Evolutionary conservation across 345 rosid species (phyloP).

Genomic region (Arabidopsis arenosa): DNA sequence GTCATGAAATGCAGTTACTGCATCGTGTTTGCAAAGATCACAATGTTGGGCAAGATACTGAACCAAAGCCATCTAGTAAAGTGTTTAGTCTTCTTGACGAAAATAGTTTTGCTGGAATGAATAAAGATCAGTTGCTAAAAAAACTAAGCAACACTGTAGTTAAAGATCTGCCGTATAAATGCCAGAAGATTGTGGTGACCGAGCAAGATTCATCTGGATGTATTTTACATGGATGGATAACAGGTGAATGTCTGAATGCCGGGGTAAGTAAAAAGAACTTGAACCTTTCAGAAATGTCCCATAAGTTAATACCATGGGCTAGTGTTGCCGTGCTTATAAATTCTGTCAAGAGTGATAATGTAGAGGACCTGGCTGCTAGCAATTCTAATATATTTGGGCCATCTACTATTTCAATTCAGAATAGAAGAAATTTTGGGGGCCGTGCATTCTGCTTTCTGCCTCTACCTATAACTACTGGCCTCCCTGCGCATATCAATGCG

Average conservation of each 20-base stretch:
- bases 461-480: conserved; percentile 83
- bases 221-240: conserved; percentile 85
- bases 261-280: conserved; percentile 49
- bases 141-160: conserved; percentile 65
- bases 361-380: conserved; percentile 37
- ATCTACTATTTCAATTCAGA: conserved; percentile 53
- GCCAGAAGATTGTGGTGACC: conserved; percentile 78
- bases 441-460: conserved; percentile 98
- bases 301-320: conserved; percentile 90
- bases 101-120: conserved; percentile 67
- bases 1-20: conserved; percentile 76
- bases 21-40: conserved; percentile 71
- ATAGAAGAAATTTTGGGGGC: conserved; percentile 69
- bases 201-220: conserved; percentile 68
- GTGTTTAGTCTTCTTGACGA: conserved; percentile 65
- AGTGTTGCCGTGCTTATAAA: conserved; percentile 87
- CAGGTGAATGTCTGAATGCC: conserved; percentile 78
- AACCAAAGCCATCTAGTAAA: conserved; percentile 54
- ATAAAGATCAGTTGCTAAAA: conserved; percentile 72
- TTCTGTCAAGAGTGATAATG: conserved; percentile 53
- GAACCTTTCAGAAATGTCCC: conserved; percentile 57
- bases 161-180: conserved; percentile 66
- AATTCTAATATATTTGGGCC: conserved; percentile 56
- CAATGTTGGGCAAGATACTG: conserved; percentile 58
- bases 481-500: conserved; percentile 91